Conservation (phyloP, 2,329 filamentous ascomycete species). For the Fusarium miscanthi region DNA sequence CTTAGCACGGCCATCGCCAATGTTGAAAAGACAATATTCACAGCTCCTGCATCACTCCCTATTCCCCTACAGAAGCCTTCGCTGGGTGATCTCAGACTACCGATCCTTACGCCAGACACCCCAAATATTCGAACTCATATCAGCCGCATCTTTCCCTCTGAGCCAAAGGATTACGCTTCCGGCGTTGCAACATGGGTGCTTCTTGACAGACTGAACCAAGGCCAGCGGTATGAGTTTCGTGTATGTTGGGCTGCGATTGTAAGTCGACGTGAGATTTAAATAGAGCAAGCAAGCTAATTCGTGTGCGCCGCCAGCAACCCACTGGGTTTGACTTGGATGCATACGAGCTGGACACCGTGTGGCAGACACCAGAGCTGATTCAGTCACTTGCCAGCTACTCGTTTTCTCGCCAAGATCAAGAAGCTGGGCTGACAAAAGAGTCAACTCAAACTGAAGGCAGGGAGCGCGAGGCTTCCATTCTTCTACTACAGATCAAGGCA, state of each 20-base stretch:
- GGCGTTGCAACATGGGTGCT: conserved; percentile 82
- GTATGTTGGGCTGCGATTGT: conserved; percentile 95
- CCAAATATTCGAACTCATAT: conserved; percentile 71
- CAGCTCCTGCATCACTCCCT: conserved; percentile 70
- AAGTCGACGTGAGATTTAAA: conserved; percentile 52
- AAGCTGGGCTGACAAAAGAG: conserved; percentile 12
- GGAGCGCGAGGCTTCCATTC: conserved; percentile 58
- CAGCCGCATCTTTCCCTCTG: conserved; percentile 73
- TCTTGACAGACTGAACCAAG: conserved; percentile 74
- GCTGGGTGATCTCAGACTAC: conserved; percentile 69
- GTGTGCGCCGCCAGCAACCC: conserved; percentile 74
- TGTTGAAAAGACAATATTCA: conserved; percentile 91
- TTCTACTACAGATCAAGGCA: conserved; percentile 80
- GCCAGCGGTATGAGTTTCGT: conserved; percentile 87
- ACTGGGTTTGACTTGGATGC: conserved; percentile 79
- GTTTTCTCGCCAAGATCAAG: conserved; percentile 56
- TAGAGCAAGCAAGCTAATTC: conserved; percentile 14
- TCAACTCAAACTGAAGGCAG: conserved; percentile 13
- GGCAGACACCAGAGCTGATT: conserved; percentile 71
- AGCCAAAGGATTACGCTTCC: conserved; percentile 53
- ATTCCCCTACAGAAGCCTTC: conserved; percentile 58
- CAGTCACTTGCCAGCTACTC: conserved; percentile 73
- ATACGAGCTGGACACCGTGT: conserved; percentile 69
- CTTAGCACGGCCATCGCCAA: conserved; percentile 66
- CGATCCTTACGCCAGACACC: conserved; percentile 69